Base-by-base conservation (phyloP, 371 early-diverging fungal species). In the Rhizopus microsporus region DNA sequence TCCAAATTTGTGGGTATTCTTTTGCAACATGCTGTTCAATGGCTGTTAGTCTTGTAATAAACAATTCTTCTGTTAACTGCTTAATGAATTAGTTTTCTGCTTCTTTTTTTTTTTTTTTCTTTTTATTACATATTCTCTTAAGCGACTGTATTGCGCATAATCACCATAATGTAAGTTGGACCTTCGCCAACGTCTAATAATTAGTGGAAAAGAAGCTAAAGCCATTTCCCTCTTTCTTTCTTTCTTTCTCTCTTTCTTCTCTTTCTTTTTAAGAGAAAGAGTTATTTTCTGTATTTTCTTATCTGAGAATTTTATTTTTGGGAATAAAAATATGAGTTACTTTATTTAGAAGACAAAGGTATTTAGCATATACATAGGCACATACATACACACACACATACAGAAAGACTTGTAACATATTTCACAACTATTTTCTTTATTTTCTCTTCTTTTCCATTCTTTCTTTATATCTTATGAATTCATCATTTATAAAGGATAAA, bases 11-110 rank as follows among this genome's bases (percentile, higher is more conserved):
- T 5, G 77, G 77, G 30, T 62, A 76, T 45, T 58, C 59, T 15
- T 34, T 57, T 5, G 53, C 39, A 31, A 69, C 56, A 59, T 72
- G 58, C n/a, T 55, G 15, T 8, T 67, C 46, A 30, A 76, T 60
- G 10, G 62, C 37, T 13, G 44, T 44, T 43, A 73, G 40, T 31
- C 73, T 59, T 8, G 57, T 33, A 9, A 67, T 39, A 39, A 76
- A 71, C 8, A 58, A 31, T 23, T 72, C 77, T 31, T 62, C 56
- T 0, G 77, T 51, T n/a, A 76, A 23, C 77, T 76, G 56, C 17
- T 44, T 38, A 32, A 13, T 54, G 16, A 53, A n/a, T 45, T 13
- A 48, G 53, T 43, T 17, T 53, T 40, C 51, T 23, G 0, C 1
- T 23, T 2, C 2, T 23, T 23, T 23, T 23, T 2, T 23, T 23